Conservation (phyloP, 192 early-diverging fungal genomes). For the Umbelopsis ramanniana region DNA sequence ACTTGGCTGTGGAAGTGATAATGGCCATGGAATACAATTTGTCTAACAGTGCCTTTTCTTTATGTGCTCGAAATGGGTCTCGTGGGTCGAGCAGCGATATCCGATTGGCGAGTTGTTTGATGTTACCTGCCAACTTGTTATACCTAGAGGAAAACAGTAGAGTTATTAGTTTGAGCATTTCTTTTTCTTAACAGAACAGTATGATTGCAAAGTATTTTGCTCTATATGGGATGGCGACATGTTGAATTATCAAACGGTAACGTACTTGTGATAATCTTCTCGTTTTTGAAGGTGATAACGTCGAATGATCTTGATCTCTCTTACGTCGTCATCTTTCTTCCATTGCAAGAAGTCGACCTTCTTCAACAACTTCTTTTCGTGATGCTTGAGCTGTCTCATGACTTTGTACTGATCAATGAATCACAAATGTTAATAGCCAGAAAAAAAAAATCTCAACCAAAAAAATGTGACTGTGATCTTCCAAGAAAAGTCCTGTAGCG, state of each 20-base stretch:
- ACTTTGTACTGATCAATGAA: background rate
- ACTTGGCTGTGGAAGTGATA: constrained; percentile 74
- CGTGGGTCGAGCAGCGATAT: constrained; percentile 85
- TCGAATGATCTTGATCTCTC: constrained; percentile 86
- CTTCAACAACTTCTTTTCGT: constrained; percentile 94
- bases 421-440: background rate
- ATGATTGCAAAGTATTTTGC: background rate
- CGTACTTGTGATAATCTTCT: constrained; percentile 88
- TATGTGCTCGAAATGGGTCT: constrained; percentile 77
- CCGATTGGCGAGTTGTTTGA: constrained; percentile 81
- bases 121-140: constrained; percentile 79
- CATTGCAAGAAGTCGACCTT: constrained; percentile 96
- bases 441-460: background rate
- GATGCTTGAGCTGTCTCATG: constrained; percentile 84
- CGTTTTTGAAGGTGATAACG: constrained; percentile 87
- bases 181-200: no score
- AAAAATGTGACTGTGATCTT: constrained; percentile 3
- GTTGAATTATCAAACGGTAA: background rate
- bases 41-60: constrained; percentile 79
- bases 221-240: background rate
- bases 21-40: constrained; percentile 89
- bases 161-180: background rate
- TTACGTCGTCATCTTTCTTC: constrained; percentile 83
- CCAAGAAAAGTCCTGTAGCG: no score
- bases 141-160: constrained; percentile 58